phyloP scores from a whole-genome alignment of 1,284 basidiomycete species.

The Farysia itapuensis region DNA sequence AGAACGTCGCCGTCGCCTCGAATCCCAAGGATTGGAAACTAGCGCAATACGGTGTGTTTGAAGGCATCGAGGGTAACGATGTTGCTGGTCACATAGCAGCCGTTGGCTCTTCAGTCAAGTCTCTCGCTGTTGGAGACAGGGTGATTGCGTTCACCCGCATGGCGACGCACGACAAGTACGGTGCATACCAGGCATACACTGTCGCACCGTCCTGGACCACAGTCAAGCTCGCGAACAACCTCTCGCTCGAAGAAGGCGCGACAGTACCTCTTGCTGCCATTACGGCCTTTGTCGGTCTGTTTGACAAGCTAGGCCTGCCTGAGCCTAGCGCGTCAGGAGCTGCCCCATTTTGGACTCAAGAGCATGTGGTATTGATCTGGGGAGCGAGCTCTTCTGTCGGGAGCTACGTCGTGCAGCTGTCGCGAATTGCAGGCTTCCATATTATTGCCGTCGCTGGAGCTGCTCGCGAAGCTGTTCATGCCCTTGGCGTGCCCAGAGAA shows the following conservation, averaged over 20 bases:
- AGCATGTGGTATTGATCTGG: constrained; percentile 51
- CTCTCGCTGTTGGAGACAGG: constrained; percentile 43
- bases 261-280: constrained; percentile 58
- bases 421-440: constrained; percentile 48
- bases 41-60: constrained; percentile 6
- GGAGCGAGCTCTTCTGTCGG: constrained; percentile 60
- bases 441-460: constrained; percentile 56
- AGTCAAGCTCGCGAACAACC: constrained; percentile 31
- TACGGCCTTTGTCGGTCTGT: constrained; percentile 60
- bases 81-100: constrained; percentile 47
- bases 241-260: constrained; percentile 57
- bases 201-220: constrained; percentile 48
- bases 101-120: constrained; percentile 37
- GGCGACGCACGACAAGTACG: constrained; percentile 42
- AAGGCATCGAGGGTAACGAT: constrained; percentile 52
- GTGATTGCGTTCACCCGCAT: constrained; percentile 63
- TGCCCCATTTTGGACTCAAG: constrained; percentile 10
- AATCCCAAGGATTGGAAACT: constrained; percentile 61
- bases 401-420: constrained; percentile 58
- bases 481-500: constrained; percentile 3
- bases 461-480: constrained; percentile 6
- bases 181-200: constrained; percentile 50
- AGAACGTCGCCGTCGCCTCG: constrained; percentile 56
- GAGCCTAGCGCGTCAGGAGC: constrained; percentile 6
- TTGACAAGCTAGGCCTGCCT: constrained; percentile 42